Percentiles rank a stretch among this genome's conserved stretches.
phyloP scores from a whole-genome alignment of 169 alveolate genomes.

The Perkinsus chesapeaki region DNA sequence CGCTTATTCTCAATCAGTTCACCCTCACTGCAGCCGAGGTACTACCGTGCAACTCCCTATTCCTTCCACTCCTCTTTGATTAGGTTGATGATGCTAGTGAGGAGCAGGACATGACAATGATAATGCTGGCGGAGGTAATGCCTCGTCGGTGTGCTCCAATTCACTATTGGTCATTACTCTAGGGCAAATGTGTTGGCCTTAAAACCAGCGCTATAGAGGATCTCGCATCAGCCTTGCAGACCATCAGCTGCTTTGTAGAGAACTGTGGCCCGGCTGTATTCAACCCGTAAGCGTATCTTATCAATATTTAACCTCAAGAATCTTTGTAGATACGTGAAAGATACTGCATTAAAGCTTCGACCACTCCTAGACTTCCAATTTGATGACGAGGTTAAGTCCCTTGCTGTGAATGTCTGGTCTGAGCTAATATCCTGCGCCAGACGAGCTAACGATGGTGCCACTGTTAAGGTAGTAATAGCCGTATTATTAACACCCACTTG shows the following conservation, averaged over 20 bases:
- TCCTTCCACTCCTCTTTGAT: neutral
- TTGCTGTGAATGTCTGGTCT: neutral
- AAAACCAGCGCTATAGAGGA: neutral
- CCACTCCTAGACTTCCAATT: constrained; percentile 10
- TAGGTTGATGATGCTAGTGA: constrained; percentile 32
- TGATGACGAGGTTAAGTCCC: neutral
- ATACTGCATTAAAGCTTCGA: neutral
- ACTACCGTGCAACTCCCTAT: neutral
- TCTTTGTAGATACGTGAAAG: neutral
- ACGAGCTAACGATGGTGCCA: neutral
- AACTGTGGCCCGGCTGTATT: neutral
- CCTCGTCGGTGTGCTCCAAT: neutral
- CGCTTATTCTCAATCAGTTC: constrained; percentile 35
- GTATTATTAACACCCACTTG: no score
- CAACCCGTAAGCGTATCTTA: neutral
- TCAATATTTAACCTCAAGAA: neutral
- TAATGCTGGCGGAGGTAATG: constrained; percentile 42
- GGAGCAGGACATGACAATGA: constrained; percentile 52
- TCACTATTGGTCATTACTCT: neutral
- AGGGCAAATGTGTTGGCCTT: neutral
- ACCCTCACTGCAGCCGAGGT: constrained; percentile 25
- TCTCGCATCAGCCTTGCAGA: neutral
- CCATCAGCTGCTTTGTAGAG: neutral
- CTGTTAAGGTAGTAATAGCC: neutral
- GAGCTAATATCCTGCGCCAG: neutral